Conservation (phyloP, 768 basidiomycete species). For the Erythrobasidium yunnanense region DNA sequence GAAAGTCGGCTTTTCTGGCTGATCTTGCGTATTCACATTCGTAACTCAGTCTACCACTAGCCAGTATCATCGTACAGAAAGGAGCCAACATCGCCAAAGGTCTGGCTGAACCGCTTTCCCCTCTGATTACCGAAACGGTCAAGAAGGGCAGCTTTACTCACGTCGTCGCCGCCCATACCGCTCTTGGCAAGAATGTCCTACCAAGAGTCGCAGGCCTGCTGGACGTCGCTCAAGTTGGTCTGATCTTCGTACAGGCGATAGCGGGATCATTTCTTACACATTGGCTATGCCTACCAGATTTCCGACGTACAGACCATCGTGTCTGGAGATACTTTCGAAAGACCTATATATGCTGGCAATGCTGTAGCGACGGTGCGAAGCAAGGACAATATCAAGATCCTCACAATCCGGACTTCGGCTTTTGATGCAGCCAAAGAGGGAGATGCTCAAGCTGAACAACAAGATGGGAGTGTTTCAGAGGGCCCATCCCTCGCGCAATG, state of each 20-base stretch:
- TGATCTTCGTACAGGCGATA: not conserved
- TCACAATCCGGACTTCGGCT: slow-evolving; percentile 85
- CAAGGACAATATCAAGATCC: slow-evolving; percentile 72
- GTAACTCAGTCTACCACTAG: slow-evolving; percentile 43
- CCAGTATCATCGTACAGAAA: slow-evolving; percentile 57
- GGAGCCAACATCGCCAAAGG: slow-evolving; percentile 59
- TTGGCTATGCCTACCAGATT: slow-evolving; percentile 42
- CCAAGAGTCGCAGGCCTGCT: slow-evolving; percentile 82
- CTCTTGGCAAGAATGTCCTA: slow-evolving; percentile 79
- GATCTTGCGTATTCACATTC: not conserved
- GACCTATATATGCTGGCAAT: slow-evolving; percentile 96
- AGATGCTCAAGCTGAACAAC: slow-evolving; percentile 47
- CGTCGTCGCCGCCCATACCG: slow-evolving; percentile 81
- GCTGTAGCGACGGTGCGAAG: slow-evolving; percentile 86
- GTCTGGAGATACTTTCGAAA: slow-evolving; percentile 65
- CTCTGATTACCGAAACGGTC: slow-evolving; percentile 60
- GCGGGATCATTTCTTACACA: not conserved
- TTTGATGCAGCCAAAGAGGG: slow-evolving; percentile 53
- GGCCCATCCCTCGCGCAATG: slow-evolving; percentile 39
- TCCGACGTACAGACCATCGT: slow-evolving; percentile 78
- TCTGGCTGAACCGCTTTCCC: slow-evolving; percentile 68
- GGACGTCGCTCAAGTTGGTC: slow-evolving; percentile 59
- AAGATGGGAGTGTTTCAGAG: slow-evolving; percentile 50
- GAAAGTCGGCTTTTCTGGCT: not conserved
- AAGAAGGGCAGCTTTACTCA: slow-evolving; percentile 61